Evolutionary conservation across 495 filamentous ascomycete genomes (phyloP), one percentile per base, ranked within the genome.

Genomic region (Ramalina peruviana): DNA sequence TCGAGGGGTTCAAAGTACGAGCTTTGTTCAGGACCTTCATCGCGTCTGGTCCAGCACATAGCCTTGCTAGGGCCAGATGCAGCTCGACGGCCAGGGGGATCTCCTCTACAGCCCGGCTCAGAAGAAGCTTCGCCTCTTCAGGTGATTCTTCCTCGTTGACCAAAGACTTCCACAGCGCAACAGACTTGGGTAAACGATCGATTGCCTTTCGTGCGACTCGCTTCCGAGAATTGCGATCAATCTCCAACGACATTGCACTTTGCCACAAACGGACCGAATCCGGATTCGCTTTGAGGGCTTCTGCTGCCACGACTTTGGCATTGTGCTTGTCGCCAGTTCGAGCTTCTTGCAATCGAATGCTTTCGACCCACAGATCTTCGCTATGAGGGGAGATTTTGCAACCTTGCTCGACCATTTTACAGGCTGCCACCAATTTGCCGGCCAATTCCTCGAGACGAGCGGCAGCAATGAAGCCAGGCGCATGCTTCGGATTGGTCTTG

Each of bases 101-200:
- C 51, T 95, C 83, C 51, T 97, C 89, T 7, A 86, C 88, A 3
- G 92, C 93, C 66, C 94, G 93, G 10, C 86, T 87, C 17, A 97
- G 75, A 37, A 99, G 73, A 27, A 97, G 68, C 51, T 80, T 75
- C 7, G 90, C 92, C 67, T 95, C 87, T 6, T 80, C 82, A 1
- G 83, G 79, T 56, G 92, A 82, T 50, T 95, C 88, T 59, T 95
- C 90, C 38, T 96, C 68, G 54, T 97, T 97, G 40, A 97, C 89
- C n/a, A 88, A 82, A 60, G 92, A 85, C 63, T 96, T 97, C 92
- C 92, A 99, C 30, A 99, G 75, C 26, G 82, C 80, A 23, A 96
- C 88, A 0, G 90, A 96, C 56, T 93, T 83, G 3, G 85, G 88
- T 43, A 93, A 85, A 56, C 89, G 80, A 60, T 96, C 81, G 40